Percentiles rank a stretch among this genome's conserved stretches.
These are phyloP conservation scores for Cyclostephanos tholiformis DNA, from an alignment of 108 stramenopile species.

Conservation along the genomic window DNA sequence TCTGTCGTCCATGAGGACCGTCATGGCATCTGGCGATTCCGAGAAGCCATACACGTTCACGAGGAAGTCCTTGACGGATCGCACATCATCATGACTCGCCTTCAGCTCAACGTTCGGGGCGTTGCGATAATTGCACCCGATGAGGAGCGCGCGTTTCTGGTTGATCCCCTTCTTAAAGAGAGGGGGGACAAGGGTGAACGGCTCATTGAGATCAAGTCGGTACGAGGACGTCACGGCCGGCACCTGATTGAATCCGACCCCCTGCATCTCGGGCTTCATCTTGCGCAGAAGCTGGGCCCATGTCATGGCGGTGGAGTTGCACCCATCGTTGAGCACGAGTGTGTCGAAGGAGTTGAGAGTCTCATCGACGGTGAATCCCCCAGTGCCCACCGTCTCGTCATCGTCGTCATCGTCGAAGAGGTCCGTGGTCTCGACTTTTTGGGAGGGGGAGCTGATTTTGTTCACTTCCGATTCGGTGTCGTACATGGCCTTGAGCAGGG, in stretches of 20 bases:
- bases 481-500: constrained; percentile 86
- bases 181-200: constrained; percentile 76
- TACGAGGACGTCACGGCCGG: constrained; percentile 74
- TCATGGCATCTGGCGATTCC: constrained; percentile 71
- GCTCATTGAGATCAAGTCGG: constrained; percentile 70
- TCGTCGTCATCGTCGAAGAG: constrained; percentile 84
- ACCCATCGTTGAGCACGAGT: constrained; percentile 49
- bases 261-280: constrained; percentile 84
- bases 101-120: constrained; percentile 71
- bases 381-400: constrained; percentile 56
- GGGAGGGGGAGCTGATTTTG: constrained; percentile 18
- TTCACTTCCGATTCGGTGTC: constrained; percentile 74
- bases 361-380: constrained; percentile 42
- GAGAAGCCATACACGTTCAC: constrained; percentile 88
- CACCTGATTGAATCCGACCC: constrained; percentile 76
- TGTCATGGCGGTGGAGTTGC: constrained; percentile 47
- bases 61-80: constrained; percentile 88
- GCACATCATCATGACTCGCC: constrained; percentile 84
- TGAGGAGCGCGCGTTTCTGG: constrained; percentile 73
- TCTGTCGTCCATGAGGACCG: constrained; percentile 79
- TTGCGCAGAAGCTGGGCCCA: constrained; percentile 81
- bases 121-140: constrained; percentile 82
- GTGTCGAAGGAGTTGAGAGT: constrained; percentile 63
- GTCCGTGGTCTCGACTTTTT: constrained; percentile 39
- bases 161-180: constrained; percentile 62